phyloP scores from a whole-genome alignment of 2,329 filamentous ascomycete species.

The Xylaria sp. region DNA sequence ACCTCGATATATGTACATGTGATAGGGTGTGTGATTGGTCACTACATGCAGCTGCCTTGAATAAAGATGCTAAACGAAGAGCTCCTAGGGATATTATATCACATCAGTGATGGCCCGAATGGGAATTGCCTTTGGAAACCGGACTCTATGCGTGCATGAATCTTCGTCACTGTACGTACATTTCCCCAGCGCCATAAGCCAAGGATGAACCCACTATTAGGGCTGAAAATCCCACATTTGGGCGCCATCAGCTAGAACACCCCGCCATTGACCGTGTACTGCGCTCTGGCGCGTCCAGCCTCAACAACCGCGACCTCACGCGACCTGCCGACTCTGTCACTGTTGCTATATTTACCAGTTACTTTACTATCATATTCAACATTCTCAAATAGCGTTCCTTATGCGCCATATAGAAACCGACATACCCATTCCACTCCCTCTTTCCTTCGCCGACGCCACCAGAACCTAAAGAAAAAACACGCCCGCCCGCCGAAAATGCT shows the following conservation, averaged over 20 bases:
- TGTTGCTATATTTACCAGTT: background rate
- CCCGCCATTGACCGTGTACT: background rate
- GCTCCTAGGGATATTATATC: too few species aligned
- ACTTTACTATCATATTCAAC: background rate
- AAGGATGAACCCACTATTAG: background rate
- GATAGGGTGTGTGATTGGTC: too few species aligned
- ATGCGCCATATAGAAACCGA: background rate
- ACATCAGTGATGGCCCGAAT: too few species aligned
- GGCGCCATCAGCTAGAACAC: background rate
- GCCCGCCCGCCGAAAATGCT: constrained; percentile 52
- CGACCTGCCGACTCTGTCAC: background rate
- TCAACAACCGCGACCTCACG: background rate
- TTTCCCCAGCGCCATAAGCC: background rate
- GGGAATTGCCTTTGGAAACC: too few species aligned
- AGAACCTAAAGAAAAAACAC: background rate
- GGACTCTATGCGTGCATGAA: too few species aligned
- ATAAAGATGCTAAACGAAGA: too few species aligned
- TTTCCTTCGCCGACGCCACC: background rate
- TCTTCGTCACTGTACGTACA: too few species aligned
- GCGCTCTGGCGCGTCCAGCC: background rate
- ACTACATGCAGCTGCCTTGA: too few species aligned
- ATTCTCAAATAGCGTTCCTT: background rate
- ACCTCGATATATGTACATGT: too few species aligned
- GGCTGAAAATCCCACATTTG: background rate
- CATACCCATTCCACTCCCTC: constrained; percentile 3